Evolutionary conservation across 1,139 yeast species (phyloP), one percentile per base, ranked within the genome.

Genomic region (Kodamaea fungicola): DNA sequence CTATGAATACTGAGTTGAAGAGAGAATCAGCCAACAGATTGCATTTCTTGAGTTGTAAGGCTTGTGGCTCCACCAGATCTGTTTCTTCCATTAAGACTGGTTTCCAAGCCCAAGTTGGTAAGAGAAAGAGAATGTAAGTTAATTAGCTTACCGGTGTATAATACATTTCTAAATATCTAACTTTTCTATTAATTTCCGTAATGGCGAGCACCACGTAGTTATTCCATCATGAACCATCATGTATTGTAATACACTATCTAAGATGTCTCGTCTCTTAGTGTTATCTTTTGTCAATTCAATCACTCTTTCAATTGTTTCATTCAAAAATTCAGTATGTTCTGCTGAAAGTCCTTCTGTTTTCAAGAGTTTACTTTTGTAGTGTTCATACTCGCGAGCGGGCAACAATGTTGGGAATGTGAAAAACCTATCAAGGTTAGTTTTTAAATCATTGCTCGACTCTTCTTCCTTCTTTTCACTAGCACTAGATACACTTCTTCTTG

Each of bases 41-140:
- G 70, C 95, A 87, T 74, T 92, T 92, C 76, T 78, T 94, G 74
- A 95, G 92, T 58, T 92, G 99, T 76, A 90, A 90, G 61, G 88
- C 96, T 41, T 92, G 99, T 76, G 98, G 98, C 51, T 87, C 96
- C 35, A 83, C 97, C 40, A 83, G 97, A 72, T 89, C 97, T 35
- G 99, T 92, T 43, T 83, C 95, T 50, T 88, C 96, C 35, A 94
- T 94, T 68, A 92, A 94, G 80, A 87, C 97, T 39, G 99, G 99
- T 82, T 92, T 88, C 95, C 97, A 90, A 74, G 99, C 98, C 50
- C 84, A 88, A 65, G 80, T 84, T 61, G 85, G 88, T 51, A 79
- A 81, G 66, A 80, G 85, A 76, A 80, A 76, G 80, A 81, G 70
- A 59, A 57, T 55, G 49, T 64, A 54, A 42, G 24, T 30, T 13